A percentile compares a stretch with the other conserved stretches of the same genome.
phyloP scores from a whole-genome alignment of 2,329 filamentous ascomycete genomes.

The Chrysosporium keratinophilum region DNA sequence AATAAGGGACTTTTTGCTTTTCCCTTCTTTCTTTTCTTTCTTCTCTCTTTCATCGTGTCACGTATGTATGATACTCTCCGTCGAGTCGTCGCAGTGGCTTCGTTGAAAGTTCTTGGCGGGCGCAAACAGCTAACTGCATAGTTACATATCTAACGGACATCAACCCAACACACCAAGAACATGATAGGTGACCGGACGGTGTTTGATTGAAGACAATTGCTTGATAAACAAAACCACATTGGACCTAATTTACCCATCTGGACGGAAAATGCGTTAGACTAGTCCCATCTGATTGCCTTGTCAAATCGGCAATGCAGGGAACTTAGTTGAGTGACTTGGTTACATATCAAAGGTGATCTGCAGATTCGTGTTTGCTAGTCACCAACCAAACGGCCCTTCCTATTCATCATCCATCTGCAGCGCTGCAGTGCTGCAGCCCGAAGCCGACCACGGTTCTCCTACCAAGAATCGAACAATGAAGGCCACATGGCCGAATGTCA shows the following conservation, averaged over 20 bases:
- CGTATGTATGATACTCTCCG: neutral
- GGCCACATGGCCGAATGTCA: conserved; percentile 5
- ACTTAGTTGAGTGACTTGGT: neutral
- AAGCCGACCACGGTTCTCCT: neutral
- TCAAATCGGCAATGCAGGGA: neutral
- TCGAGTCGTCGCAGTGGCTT: neutral
- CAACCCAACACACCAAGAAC: no score
- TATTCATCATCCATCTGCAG: no score
- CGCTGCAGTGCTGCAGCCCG: no score
- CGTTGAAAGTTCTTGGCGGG: neutral
- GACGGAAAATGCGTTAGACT: no score
- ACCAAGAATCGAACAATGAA: neutral
- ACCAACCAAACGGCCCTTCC: no score
- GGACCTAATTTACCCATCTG: no score
- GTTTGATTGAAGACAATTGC: no score
- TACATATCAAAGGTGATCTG: neutral
- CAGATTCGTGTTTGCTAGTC: neutral
- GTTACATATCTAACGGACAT: no score
- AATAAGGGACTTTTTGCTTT: no score
- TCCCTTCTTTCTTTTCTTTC: neutral
- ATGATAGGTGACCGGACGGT: no score
- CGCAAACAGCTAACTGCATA: neutral
- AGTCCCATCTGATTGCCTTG: no score
- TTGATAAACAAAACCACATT: no score
- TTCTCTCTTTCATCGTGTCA: conserved; percentile 1